Evolutionary conservation across 257 asterid species (phyloP).

Genomic region (Nicotiana tabacum): DNA sequence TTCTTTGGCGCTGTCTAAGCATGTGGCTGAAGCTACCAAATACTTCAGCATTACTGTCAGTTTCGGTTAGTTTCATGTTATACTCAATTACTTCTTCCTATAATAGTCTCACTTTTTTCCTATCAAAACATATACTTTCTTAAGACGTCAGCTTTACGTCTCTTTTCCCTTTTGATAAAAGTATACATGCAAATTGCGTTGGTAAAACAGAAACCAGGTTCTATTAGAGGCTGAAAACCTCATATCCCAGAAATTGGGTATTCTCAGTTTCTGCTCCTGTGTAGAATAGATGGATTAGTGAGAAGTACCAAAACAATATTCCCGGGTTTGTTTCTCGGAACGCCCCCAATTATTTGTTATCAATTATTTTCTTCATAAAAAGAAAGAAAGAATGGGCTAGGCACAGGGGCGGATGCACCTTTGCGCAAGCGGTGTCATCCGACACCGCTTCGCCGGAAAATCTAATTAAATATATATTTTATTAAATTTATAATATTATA

Average conservation of each 20-base stretch:
- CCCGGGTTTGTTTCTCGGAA: no score
- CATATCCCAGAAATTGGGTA: not conserved
- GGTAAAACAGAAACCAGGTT: not conserved
- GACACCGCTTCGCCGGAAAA: no score
- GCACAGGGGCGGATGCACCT: no score
- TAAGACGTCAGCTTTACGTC: not conserved
- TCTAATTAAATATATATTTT: no score
- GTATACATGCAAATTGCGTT: not conserved
- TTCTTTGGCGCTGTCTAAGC: conserved; percentile 74
- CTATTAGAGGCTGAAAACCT: not conserved
- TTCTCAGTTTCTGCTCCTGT: not conserved
- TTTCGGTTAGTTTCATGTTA: conserved; percentile 48
- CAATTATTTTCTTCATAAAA: no score
- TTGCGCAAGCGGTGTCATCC: no score
- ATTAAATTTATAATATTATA: no score
- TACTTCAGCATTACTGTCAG: conserved; percentile 82
- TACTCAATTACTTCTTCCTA: not conserved
- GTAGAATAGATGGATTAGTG: not conserved
- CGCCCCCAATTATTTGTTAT: no score
- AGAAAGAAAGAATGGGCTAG: not conserved
- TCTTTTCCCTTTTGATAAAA: not conserved
- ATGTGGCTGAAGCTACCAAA: conserved; percentile 67
- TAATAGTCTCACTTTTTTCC: not conserved
- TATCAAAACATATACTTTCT: not conserved
- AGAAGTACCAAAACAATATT: not conserved